These are phyloP conservation scores for Brassica cretica DNA, from an alignment of 345 rosid genomes.

Conservation along the genomic window DNA sequence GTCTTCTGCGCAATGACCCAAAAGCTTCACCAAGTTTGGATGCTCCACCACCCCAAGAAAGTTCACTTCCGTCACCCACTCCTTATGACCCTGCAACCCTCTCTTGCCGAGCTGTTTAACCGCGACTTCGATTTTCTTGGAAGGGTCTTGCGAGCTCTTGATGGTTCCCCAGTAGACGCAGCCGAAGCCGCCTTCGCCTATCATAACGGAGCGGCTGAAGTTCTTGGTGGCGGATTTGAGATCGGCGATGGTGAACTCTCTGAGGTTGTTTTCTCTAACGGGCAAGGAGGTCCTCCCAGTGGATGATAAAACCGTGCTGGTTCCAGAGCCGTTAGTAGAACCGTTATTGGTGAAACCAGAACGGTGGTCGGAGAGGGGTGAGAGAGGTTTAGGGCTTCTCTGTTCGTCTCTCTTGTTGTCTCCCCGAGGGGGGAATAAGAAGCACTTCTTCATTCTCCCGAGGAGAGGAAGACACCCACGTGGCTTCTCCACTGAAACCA, in stretches of 20 bases:
- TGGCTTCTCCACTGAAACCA: constrained; percentile 31
- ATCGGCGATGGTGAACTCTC: constrained; percentile 72
- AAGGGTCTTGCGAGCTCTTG: constrained; percentile 55
- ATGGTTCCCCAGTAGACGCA: constrained; percentile 70
- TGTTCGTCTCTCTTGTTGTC: constrained; percentile 62
- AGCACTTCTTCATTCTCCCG: constrained; percentile 69
- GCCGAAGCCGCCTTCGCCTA: constrained; percentile 97
- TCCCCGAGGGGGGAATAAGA: too few species aligned
- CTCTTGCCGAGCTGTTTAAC: constrained; percentile 81
- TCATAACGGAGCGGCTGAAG: constrained; percentile 73
- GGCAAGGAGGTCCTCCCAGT: constrained; percentile 50
- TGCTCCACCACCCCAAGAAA: constrained; percentile 87
- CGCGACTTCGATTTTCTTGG: constrained; percentile 68
- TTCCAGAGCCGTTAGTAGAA: constrained; percentile 52
- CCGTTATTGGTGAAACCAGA: constrained; percentile 39
- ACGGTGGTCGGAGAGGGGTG: constrained; percentile 40
- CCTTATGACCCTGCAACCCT: constrained; percentile 87
- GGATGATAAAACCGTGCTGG: constrained; percentile 46
- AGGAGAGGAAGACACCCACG: constrained; percentile 6
- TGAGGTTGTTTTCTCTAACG: constrained; percentile 58
- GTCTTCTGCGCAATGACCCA: constrained; percentile 96
- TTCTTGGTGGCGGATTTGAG: constrained; percentile 80
- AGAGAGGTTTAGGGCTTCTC: constrained; percentile 47
- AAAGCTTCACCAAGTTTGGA: constrained; percentile 74
- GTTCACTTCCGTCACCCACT: constrained; percentile 93